Evolutionary conservation across 768 basidiomycete genomes (phyloP).

Genomic region (Suillus fuscotomentosus): DNA sequence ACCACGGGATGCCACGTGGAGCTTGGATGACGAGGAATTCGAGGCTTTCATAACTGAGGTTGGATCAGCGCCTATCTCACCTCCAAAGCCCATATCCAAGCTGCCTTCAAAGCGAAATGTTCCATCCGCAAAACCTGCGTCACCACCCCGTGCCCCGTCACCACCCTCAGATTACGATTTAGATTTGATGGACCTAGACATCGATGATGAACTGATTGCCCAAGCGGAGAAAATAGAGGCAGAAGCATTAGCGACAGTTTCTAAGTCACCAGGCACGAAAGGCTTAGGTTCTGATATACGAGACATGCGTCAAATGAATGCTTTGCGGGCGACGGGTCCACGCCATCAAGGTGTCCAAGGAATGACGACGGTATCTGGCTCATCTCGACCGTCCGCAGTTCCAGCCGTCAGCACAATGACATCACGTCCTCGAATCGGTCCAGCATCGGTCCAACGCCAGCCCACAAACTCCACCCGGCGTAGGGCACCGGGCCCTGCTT

Average conservation of each 20-base stretch:
- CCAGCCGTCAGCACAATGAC: background rate
- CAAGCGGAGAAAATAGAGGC: conserved; percentile 31
- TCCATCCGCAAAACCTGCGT: conserved; percentile 5
- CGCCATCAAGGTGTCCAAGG: background rate
- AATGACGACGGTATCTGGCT: background rate
- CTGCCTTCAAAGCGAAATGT: conserved; percentile 6
- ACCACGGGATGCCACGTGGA: conserved; percentile 23
- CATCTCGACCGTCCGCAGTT: background rate
- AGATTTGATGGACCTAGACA: conserved; percentile 33
- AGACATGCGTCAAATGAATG: background rate
- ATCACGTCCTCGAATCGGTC: background rate
- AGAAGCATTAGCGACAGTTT: conserved; percentile 12
- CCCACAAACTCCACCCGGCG: background rate
- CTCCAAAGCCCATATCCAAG: conserved; percentile 3
- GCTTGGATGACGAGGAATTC: conserved; percentile 28
- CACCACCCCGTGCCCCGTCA: conserved; percentile 14
- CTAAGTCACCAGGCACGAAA: background rate
- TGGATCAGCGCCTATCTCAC: conserved; percentile 12
- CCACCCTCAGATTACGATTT: conserved; percentile 31
- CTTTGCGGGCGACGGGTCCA: background rate
- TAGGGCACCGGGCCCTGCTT: background rate
- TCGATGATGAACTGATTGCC: conserved; percentile 41
- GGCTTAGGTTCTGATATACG: background rate
- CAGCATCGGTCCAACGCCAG: background rate
- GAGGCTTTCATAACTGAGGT: conserved; percentile 5